These are phyloP conservation scores for Amanita exitialis DNA, from an alignment of 768 basidiomycete species.

Conservation along the genomic window DNA sequence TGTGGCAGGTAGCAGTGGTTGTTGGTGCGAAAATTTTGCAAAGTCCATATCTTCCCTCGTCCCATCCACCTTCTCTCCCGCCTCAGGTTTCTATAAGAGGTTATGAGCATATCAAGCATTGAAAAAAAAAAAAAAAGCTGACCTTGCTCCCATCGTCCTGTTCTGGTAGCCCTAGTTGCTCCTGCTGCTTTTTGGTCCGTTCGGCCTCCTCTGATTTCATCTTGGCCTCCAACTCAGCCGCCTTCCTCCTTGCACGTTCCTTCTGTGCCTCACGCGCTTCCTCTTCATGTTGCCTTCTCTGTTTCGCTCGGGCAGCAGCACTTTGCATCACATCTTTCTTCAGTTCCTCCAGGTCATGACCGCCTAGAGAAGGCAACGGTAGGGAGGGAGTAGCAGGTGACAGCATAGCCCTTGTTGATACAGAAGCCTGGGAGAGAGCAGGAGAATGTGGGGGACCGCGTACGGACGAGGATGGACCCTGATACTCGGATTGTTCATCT, in stretches of 20 bases:
- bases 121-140: conserved; percentile 5
- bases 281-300: conserved; percentile 75
- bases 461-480: conserved; percentile 15
- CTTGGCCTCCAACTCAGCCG: conserved; percentile 62
- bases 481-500: conserved; percentile 19
- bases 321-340: conserved; percentile 73
- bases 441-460: conserved; percentile 33
- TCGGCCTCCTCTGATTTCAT: conserved; percentile 31
- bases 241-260: conserved; percentile 75
- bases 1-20: conserved; percentile 2
- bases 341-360: conserved; percentile 50
- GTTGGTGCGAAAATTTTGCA: background rate
- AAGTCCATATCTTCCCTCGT: background rate
- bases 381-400: conserved; percentile 21
- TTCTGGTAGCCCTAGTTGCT: conserved; percentile 6
- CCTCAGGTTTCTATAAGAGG: conserved; percentile 23
- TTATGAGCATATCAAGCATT: background rate
- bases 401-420: conserved; percentile 18
- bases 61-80: conserved; percentile 17
- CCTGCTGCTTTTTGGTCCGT: conserved; percentile 14
- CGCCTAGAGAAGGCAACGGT: conserved; percentile 21
- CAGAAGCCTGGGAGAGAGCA: conserved; percentile 29
- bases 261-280: conserved; percentile 71
- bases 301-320: conserved; percentile 76
- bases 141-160: conserved; percentile 8